These are phyloP conservation scores for Aulographum hederae DNA, from an alignment of 2,329 filamentous ascomycete genomes.

Conservation along the genomic window DNA sequence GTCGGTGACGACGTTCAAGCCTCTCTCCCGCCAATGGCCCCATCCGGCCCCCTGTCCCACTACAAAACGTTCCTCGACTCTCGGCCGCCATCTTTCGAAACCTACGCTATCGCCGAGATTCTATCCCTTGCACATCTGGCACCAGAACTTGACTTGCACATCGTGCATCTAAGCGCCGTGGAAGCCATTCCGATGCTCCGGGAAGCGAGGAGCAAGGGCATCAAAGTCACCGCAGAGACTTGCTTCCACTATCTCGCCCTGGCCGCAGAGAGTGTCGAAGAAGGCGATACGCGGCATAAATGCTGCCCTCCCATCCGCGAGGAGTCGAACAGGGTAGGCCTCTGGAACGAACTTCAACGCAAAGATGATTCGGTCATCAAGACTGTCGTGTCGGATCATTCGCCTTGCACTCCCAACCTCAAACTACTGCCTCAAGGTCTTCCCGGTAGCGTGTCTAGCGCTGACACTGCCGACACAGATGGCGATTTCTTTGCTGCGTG, in stretches of 20 bases:
- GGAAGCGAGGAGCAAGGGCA: conserved; percentile 49
- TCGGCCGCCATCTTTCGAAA: conserved; percentile 77
- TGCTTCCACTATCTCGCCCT: conserved; percentile 90
- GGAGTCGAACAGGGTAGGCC: conserved; percentile 59
- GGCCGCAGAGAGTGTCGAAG: conserved; percentile 60
- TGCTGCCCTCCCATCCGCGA: conserved; percentile 85
- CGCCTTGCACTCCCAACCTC: conserved; percentile 84
- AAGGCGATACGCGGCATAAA: conserved; percentile 83
- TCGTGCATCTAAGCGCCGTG: conserved; percentile 82
- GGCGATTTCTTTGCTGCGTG: conserved; percentile 94
- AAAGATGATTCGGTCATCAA: conserved; percentile 59
- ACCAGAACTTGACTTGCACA: conserved; percentile 70
- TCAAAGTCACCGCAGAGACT: conserved; percentile 84
- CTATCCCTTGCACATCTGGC: conserved; percentile 63
- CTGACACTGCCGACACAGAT: conserved; percentile 19
- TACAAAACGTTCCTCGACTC: conserved; percentile 89
- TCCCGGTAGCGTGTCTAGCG: conserved; percentile 5
- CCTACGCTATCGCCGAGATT: conserved; percentile 75
- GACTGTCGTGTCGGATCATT: conserved; percentile 90
- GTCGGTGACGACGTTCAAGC: conserved; percentile 60
- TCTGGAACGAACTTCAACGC: conserved; percentile 63
- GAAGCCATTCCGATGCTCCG: conserved; percentile 70
- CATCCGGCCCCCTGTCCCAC: conserved; percentile 51
- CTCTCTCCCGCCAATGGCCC: conserved; percentile 48
- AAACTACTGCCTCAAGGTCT: conserved; percentile 67